Evolutionary conservation across 148 eudicot species (phyloP).

Genomic region (Rhododendron williamsianum): DNA sequence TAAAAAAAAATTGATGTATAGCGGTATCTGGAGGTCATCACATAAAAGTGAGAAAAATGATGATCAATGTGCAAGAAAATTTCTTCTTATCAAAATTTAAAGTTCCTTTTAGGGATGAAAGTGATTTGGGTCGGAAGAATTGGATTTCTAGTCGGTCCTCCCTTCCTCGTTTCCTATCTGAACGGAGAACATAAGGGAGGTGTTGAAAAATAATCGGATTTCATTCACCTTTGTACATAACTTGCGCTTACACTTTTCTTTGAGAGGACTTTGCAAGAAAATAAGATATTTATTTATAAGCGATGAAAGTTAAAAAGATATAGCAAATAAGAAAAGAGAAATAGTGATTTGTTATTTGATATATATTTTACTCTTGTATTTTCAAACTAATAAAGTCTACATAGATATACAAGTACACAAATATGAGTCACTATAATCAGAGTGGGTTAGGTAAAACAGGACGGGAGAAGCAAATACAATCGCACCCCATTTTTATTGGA

Average conservation of each 20-base stretch:
- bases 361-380: not conserved
- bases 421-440: too few relatives aligned
- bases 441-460: too few relatives aligned
- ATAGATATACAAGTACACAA: not conserved
- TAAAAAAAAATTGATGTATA: too few relatives aligned
- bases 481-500: not conserved
- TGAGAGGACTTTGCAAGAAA: not conserved
- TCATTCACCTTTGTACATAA: not conserved
- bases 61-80: not conserved
- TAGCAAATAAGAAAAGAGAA: too few relatives aligned
- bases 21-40: not conserved
- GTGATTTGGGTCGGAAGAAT: not conserved
- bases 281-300: not conserved
- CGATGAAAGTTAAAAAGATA: not conserved
- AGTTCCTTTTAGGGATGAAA: not conserved
- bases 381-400: not conserved
- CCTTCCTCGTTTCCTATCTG: not conserved
- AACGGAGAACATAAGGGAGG: not conserved
- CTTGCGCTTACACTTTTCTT: not conserved
- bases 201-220: not conserved
- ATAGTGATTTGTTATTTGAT: not conserved
- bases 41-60: not conserved
- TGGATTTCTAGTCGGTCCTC: not conserved
- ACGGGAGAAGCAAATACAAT: too few relatives aligned
- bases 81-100: not conserved